These are phyloP conservation scores for Suillus americanus DNA, from an alignment of 768 basidiomycete species.

Conservation along the genomic window DNA sequence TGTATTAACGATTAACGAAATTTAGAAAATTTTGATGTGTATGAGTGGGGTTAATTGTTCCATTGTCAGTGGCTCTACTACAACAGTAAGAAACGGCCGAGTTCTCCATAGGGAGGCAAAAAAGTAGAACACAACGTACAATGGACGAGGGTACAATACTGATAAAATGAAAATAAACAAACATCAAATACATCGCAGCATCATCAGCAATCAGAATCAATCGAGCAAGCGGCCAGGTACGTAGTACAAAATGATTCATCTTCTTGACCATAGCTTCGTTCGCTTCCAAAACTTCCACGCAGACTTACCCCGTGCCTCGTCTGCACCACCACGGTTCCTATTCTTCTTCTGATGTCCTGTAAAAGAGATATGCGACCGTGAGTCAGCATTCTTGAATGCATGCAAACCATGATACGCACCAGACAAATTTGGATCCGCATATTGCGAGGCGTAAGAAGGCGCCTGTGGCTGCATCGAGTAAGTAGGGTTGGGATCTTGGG, in stretches of 20 bases:
- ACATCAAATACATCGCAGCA: not conserved
- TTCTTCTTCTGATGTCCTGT: not conserved
- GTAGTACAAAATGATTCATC: slow-evolving; percentile 1
- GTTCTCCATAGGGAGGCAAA: not conserved
- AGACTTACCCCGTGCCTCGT: slow-evolving; percentile 7
- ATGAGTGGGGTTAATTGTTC: not conserved
- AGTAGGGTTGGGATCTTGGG: not conserved
- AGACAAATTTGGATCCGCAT: not conserved
- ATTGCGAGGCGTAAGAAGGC: not conserved
- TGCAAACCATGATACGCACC: not conserved
- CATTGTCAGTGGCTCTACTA: not conserved
- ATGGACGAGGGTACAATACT: not conserved
- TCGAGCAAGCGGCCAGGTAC: not conserved
- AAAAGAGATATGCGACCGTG: not conserved
- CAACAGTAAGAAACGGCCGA: not conserved
- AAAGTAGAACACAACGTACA: not conserved
- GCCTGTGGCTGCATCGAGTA: not conserved
- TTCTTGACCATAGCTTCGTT: not conserved
- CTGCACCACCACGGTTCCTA: slow-evolving; percentile 5
- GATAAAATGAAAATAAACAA: not conserved
- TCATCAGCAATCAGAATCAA: not conserved
- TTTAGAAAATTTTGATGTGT: not conserved
- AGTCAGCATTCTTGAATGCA: not conserved
- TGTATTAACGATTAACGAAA: not conserved
- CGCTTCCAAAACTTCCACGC: slow-evolving; percentile 15